Evolutionary conservation across 139 green algal species (phyloP).

Genomic region (Asterochloris sp.): DNA sequence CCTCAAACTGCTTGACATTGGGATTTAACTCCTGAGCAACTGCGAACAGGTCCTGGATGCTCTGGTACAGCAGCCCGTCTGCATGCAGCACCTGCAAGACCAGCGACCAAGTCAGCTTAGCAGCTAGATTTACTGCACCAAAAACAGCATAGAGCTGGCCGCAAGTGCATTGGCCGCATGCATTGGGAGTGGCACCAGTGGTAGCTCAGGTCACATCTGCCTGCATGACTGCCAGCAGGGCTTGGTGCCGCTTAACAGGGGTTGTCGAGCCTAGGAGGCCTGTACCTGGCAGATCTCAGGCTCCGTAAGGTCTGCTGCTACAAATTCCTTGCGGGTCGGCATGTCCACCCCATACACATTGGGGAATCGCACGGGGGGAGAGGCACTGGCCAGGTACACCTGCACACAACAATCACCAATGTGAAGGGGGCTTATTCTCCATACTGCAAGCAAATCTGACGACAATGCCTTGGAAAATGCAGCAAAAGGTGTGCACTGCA

Average conservation of each 20-base stretch:
- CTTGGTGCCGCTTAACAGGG: background rate
- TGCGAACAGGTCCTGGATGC: slow-evolving; percentile 71
- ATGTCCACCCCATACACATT: slow-evolving; percentile 99
- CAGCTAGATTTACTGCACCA: too few relatives aligned
- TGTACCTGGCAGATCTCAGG: slow-evolving; percentile 61
- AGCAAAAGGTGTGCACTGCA: background rate
- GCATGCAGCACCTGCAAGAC: slow-evolving; percentile 63
- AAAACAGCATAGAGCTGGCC: too few relatives aligned
- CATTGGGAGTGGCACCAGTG: background rate
- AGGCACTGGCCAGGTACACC: slow-evolving; percentile 94
- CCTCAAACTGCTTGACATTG: slow-evolving; percentile 83
- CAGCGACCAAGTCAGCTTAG: too few relatives aligned
- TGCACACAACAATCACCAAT: slow-evolving; percentile 1
- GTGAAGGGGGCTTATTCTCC: background rate
- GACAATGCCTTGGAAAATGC: background rate
- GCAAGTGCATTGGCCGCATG: too few relatives aligned
- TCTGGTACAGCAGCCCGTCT: slow-evolving; percentile 94
- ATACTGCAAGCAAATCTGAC: background rate
- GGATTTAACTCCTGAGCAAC: slow-evolving; percentile 79
- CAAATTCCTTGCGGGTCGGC: slow-evolving; percentile 91
- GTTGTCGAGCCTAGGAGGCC: background rate
- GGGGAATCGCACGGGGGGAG: slow-evolving; percentile 88
- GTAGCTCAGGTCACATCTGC: background rate
- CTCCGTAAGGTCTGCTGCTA: slow-evolving; percentile 77
- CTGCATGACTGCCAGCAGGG: background rate